Evolutionary conservation across 192 early-diverging fungal species (phyloP), one percentile per base, ranked within the genome.

Genomic region (Rhizophagus clarus): DNA sequence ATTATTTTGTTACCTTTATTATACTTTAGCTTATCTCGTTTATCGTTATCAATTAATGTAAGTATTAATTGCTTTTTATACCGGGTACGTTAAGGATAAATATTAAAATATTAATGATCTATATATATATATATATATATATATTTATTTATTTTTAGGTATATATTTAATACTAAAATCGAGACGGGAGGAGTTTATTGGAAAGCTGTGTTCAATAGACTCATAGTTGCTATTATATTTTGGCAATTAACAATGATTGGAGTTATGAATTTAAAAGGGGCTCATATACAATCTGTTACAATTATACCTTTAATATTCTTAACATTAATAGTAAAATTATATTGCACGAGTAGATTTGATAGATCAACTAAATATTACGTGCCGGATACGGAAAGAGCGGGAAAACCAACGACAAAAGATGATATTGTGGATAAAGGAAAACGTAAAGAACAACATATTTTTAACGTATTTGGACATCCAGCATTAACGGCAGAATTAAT

Each of bases 21-120:
- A 92, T 75, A 80, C 87, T 11, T 80, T 94, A 42, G 90, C 91
- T 9, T 91, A 90, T 73, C 84, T 93, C 80, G 89, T 90, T n/a
- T 95, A 89, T 87, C 91, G 90, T 84, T 94, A 95, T 85, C 88
- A 89, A 26, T 66, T 93, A 12, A 91, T 94, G 91, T 89, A 85
- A 79, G 84, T 40, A 4, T 42, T 37, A n/a, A 34, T 34, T 22
- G 6, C 20, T 9, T 45, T 45, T 45, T 45, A 40, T 45, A 45
- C 1, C 11, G 12, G 9, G 2, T 45, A 45, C 11, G 2, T 45
- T 45, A 45, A 12, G 42, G 11, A 45, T 45, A 45, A 45, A 45
- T 45, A 45, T 12, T 45, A 45, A 45, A 45, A 45, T 45, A 45
- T 45, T 45, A 10, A 42, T 10, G 40, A 42, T 42, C 11, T 45